Evolutionary conservation across 2,329 filamentous ascomycete genomes (phyloP), one percentile per base, ranked within the genome.

Genomic region (Aspergillus fructus): DNA sequence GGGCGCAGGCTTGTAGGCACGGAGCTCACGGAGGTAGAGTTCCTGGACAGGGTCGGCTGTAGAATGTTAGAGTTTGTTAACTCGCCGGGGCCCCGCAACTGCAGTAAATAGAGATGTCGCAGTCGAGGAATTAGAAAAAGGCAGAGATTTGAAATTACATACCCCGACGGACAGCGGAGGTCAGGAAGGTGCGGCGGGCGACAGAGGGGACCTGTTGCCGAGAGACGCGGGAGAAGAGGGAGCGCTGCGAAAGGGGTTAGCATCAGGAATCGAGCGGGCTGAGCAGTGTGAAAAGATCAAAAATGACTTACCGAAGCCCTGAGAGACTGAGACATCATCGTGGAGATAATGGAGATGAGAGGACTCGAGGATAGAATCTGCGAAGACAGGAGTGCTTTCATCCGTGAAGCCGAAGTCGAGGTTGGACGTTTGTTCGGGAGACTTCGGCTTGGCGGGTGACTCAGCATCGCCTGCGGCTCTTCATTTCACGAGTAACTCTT

Each of bases 21-120:
- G 94, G 75, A 99, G 87, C 81, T 97, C 93, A 78, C 89, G 89
- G 69, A 99, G 87, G 85, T 99, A 99, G 74, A 99, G 86, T 76
- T 97, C 93, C 81, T 97, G 94, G 70, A 99, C 91, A 72, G 96
- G 87, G 79, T 99, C 94, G 86, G 91, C 94, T 97, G 74, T 39
- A 64, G 53, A 51, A 59, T 55, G 62, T 71, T 63, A 67, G 64
- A 56, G 56, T 63, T 40, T 34, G 56, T 42, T 15, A 34, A 21
- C 41, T 34, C 34, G 43, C 12, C 34, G 42, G 13, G 23, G 11
- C 4, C 13, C 27, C 34, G 24, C 37, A 21, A 24, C 23, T 21
- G 47, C 47, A 12, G 27, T 45, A 8, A 49, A 54, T 50, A 49
- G 48, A 47, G 11, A 8, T n/a, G 27, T 47, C 21, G 27, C 8